Conservation (phyloP, 345 rosid species). For the Citrus sp. region DNA sequence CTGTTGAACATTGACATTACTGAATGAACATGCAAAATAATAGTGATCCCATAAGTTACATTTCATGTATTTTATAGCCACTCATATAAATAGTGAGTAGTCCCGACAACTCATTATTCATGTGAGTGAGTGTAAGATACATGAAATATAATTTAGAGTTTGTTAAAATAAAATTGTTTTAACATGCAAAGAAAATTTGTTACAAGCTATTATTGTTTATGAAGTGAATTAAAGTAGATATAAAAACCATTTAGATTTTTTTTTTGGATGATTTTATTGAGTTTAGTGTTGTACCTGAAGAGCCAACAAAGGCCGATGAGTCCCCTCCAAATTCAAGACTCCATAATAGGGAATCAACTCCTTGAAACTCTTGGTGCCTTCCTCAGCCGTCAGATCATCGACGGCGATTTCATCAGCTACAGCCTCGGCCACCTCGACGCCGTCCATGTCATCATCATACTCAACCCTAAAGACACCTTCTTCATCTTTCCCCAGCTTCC, state of each 20-base stretch:
- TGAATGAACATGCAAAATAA: too few relatives aligned
- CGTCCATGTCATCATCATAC: conserved; percentile 68
- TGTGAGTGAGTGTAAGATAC: fast-evolving
- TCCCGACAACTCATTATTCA: too few relatives aligned
- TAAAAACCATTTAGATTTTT: too few relatives aligned
- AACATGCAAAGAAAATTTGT: not conserved
- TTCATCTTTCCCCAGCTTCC: conserved; percentile 76
- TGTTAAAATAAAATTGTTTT: too few relatives aligned
- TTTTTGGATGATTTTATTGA: not conserved
- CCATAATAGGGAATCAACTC: conserved; percentile 69
- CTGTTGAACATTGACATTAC: not conserved
- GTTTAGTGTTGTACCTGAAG: conserved; percentile 50
- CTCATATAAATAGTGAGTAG: too few relatives aligned
- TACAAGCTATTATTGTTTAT: too few relatives aligned
- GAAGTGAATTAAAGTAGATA: too few relatives aligned
- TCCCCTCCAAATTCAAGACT: conserved; percentile 76
- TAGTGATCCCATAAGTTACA: too few relatives aligned
- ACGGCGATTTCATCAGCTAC: conserved; percentile 50
- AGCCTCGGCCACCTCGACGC: conserved; percentile 76
- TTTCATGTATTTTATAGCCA: too few relatives aligned
- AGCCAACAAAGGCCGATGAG: conserved; percentile 57
- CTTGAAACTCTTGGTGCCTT: conserved; percentile 49
- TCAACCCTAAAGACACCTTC: conserved; percentile 77
- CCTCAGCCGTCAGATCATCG: conserved; percentile 65
- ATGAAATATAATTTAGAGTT: too few relatives aligned